Evolutionary conservation across 805 yeast species (phyloP), one percentile per base, ranked within the genome.

Genomic region (Sporopachydermia lactativora): DNA sequence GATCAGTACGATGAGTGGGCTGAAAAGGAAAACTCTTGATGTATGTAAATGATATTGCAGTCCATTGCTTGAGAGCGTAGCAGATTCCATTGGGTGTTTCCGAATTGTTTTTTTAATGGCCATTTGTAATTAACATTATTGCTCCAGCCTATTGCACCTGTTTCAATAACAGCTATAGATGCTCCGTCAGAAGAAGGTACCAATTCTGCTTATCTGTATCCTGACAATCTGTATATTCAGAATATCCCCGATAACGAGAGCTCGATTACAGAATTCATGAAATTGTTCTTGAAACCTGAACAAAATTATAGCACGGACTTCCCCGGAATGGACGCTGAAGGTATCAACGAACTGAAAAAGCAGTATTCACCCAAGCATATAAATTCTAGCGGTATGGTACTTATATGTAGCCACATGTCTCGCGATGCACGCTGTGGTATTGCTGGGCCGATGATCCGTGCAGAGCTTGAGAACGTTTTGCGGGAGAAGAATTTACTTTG

Each of bases 341-440:
- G n/a, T 24, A 24, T 24, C 31, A 24, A 24, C n/a, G n/a, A n/a
- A 24, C n/a, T 24, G 31, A 24, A 24, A 24, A 8, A 24, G n/a
- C 8, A 8, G 31, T 24, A 24, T 24, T 8, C 8, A 24, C 31
- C 31, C 31, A n/a, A 24, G n/a, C 31, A 8, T 24, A 24, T 24
- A 8, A 24, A 24, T n/a, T 8, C 8, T n/a, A 24, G n/a, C 31
- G 31, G 31, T 8, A 39, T 70, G 34, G 58, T 77, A 1, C 54
- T 79, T 18, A 67, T 77, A 1, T 81, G 92, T 57, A 88, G 84
- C 0, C 92, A 81, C 50, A 50, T 64, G 0, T 55, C 68, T 37
- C 53, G 89, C 45, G 92, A 81, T 51, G 55, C 62, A 0, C 52
- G 92, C 39, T 81, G 92, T 58, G 89, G 88, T 1, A 48, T 57